phyloP scores from a whole-genome alignment of 176 grass and related monocot genomes.

The Aegilops bicornis region DNA sequence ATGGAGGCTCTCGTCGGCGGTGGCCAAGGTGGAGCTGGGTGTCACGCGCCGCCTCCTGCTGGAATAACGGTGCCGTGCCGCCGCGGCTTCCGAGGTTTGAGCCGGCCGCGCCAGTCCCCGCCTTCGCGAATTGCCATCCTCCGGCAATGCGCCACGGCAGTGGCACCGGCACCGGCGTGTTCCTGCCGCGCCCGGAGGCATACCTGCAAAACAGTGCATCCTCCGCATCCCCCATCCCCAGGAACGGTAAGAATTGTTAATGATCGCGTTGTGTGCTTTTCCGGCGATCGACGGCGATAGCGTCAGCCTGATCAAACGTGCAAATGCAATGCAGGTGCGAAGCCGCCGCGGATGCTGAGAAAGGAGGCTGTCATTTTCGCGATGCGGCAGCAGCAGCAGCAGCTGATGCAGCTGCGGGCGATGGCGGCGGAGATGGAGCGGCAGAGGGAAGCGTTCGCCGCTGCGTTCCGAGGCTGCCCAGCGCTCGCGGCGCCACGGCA shows the following conservation, averaged over 20 bases:
- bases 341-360: slow-evolving; percentile 10
- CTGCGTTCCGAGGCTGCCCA: not conserved
- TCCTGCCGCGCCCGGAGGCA: slow-evolving; percentile 18
- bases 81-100: not conserved
- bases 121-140: not conserved
- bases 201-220: not conserved
- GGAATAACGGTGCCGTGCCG: not conserved
- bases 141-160: not conserved
- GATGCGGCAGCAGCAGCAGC: not conserved
- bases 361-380: not conserved
- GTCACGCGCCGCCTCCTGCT: not conserved
- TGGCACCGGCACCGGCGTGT: slow-evolving; percentile 30
- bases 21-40: not conserved
- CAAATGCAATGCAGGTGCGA: slow-evolving; percentile 5
- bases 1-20: not conserved
- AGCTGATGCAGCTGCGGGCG: not conserved
- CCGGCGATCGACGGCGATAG: not conserved
- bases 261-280: not conserved
- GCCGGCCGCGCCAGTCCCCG: not conserved
- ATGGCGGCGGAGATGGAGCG: slow-evolving; percentile 1
- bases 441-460: not conserved
- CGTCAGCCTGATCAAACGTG: not conserved
- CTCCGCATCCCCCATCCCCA: not conserved
- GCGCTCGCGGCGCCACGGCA: not conserved
- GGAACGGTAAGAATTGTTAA: not conserved